Evolutionary conservation across 176 grass and related monocot genomes (phyloP).

Genomic region (Hsuehochloa calcarea): DNA sequence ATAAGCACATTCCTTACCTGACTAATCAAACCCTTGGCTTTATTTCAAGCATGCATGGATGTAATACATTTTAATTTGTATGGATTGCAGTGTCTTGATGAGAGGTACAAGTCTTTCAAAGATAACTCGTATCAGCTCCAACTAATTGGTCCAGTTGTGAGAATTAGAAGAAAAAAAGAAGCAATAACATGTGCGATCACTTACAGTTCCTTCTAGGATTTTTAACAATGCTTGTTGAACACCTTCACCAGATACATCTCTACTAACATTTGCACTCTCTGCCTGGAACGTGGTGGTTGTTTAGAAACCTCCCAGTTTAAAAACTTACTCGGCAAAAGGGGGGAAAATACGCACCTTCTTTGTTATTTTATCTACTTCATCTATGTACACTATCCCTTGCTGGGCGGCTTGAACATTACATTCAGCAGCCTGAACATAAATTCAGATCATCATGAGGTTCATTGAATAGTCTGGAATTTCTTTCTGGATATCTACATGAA

Average conservation of each 20-base stretch:
- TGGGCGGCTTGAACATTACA: constrained; percentile 96
- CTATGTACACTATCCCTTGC: constrained; percentile 98
- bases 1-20: background rate
- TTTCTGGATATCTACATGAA: constrained; percentile 15
- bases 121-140: background rate
- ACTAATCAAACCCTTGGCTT: background rate
- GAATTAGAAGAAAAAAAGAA: background rate
- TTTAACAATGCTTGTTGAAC: constrained; percentile 98
- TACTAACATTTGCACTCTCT: constrained; percentile 80
- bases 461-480: constrained; percentile 1
- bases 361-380: constrained; percentile 99
- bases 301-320: constrained; percentile 12
- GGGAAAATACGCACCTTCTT: constrained; percentile 60
- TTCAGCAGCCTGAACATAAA: constrained; percentile 73
- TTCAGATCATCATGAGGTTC: constrained; percentile 20
- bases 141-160: background rate
- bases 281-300: constrained; percentile 50
- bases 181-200: constrained; percentile 35
- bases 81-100: background rate
- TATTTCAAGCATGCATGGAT: background rate
- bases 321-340: background rate
- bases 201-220: constrained; percentile 98
- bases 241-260: constrained; percentile 99
- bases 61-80: background rate
- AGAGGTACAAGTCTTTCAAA: background rate